Evolutionary conservation across 805 yeast species (phyloP), one percentile per base, ranked within the genome.

Genomic region (Saturnispora quitensis): DNA sequence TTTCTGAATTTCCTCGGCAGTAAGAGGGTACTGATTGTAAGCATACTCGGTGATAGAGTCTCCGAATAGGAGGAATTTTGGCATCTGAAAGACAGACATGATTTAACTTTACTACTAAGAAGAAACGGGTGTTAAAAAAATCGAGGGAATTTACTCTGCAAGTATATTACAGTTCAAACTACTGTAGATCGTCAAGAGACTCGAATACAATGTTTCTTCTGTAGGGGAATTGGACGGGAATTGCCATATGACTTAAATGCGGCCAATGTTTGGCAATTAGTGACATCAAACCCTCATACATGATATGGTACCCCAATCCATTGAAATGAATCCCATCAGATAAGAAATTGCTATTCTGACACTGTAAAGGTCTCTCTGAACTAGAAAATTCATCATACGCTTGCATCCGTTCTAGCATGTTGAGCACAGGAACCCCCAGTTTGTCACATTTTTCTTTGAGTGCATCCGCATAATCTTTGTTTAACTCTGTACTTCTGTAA

Each of bases 401-500:
- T 8, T 10, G 5, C 50, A 40, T 47, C 6, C 4, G 12, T 10
- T 25, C 27, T 3, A 27, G 9, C 13, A 49, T 34, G 20, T 43
- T 76, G 2, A 87, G 71, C 53, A 77, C 80, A 1, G 89, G 84
- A 0, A 84, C 74, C 0, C 68, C 58, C n/a, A 69, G 61, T 18
- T 68, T 66, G 3, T 53, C 50, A 1, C 88, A 81, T 10, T 83
- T 68, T 4, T 63, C 55, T 17, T 63, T 61, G 5, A 82, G 69
- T 0, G 75, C 80, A 24, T 76, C 76, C 2, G 78, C 72, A 62
- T 88, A 89, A 42, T 56, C 44, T 40, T 67, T 62, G 25, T 78
- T 76, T 17, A 62, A 61, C 48, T 69, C 73, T 42, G 74, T 75
- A 2, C 76, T 68, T 60, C 89, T 72, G 20, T 66, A 61, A 45